Conservation (phyloP, 257 asterid species). For the Fraxinus pennsylvanica region DNA sequence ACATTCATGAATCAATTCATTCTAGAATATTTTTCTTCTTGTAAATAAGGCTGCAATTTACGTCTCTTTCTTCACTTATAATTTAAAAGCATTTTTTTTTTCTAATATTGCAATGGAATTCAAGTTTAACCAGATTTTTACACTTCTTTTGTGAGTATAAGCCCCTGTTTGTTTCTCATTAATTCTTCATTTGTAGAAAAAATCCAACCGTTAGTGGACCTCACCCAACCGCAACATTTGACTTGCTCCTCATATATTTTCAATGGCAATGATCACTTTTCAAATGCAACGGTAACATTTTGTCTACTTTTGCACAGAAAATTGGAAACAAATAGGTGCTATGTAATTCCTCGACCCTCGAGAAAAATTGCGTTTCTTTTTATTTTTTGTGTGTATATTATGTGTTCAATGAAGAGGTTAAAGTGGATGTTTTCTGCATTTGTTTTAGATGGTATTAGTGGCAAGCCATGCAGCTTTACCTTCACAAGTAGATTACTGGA, state of each 20-base stretch:
- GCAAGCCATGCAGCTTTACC: slow-evolving; percentile 66
- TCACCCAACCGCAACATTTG: too few species aligned
- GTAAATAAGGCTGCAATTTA: slow-evolving; percentile 28
- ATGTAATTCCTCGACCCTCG: neutral
- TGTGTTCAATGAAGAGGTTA: neutral
- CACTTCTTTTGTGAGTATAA: slow-evolving; percentile 63
- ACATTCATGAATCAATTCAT: slow-evolving; percentile 4
- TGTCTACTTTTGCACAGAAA: too few species aligned
- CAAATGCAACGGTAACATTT: too few species aligned
- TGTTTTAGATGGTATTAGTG: slow-evolving; percentile 50
- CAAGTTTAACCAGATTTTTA: slow-evolving; percentile 42
- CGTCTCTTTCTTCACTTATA: slow-evolving; percentile 5
- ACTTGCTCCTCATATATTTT: too few species aligned
- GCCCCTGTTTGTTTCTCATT: too few species aligned
- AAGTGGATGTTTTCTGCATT: neutral
- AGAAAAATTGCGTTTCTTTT: neutral
- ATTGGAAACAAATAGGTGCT: neutral
- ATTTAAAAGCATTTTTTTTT: neutral
- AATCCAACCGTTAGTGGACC: too few species aligned
- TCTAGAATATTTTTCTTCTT: slow-evolving; percentile 16
- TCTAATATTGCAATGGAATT: slow-evolving; percentile 41
- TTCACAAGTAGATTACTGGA: slow-evolving; percentile 62
- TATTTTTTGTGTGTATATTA: neutral
- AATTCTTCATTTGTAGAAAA: too few species aligned
- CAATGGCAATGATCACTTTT: too few species aligned